Percentiles rank a stretch among this genome's conserved stretches.
Evolutionary conservation across 371 early-diverging fungal species (phyloP).

Genomic region (Mucor circinelloides): DNA sequence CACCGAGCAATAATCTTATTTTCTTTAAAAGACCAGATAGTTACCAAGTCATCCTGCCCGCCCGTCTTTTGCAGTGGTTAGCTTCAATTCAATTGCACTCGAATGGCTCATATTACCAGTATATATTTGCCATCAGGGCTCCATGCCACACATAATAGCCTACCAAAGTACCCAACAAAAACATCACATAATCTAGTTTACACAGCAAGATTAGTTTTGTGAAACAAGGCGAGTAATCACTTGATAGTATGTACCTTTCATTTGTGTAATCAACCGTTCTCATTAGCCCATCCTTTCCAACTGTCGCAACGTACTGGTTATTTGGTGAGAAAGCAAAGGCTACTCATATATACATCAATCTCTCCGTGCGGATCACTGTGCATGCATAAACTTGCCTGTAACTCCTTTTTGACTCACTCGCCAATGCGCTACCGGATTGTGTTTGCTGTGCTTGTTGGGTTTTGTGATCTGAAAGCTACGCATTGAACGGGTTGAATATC

Average conservation of each 20-base stretch:
- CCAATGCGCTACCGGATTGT: constrained; percentile 78
- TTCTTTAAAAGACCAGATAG: constrained; percentile 83
- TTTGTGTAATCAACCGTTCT: constrained; percentile 62
- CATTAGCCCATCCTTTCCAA: constrained; percentile 72
- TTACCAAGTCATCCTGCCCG: constrained; percentile 93
- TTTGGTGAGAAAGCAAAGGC: constrained; percentile 87
- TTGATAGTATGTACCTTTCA: constrained; percentile 5
- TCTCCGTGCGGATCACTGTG: not conserved
- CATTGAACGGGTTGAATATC: not conserved
- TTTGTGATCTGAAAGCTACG: constrained; percentile 51
- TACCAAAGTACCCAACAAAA: constrained; percentile 79
- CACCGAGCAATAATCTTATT: constrained; percentile 78
- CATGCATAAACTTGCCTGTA: constrained; percentile 45
- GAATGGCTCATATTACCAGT: constrained; percentile 52
- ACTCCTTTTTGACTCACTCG: constrained; percentile 64
- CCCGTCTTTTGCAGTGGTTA: constrained; percentile 50
- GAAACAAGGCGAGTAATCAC: not conserved
- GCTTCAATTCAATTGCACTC: not conserved
- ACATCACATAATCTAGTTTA: constrained; percentile 64
- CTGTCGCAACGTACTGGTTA: constrained; percentile 72
- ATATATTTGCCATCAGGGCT: constrained; percentile 88
- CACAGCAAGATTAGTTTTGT: not conserved
- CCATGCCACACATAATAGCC: constrained; percentile 84
- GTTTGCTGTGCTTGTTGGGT: constrained; percentile 52
- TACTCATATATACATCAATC: constrained; percentile 9